These are phyloP conservation scores for Lentinula detonsa DNA, from an alignment of 768 basidiomycete species.

Conservation along the genomic window DNA sequence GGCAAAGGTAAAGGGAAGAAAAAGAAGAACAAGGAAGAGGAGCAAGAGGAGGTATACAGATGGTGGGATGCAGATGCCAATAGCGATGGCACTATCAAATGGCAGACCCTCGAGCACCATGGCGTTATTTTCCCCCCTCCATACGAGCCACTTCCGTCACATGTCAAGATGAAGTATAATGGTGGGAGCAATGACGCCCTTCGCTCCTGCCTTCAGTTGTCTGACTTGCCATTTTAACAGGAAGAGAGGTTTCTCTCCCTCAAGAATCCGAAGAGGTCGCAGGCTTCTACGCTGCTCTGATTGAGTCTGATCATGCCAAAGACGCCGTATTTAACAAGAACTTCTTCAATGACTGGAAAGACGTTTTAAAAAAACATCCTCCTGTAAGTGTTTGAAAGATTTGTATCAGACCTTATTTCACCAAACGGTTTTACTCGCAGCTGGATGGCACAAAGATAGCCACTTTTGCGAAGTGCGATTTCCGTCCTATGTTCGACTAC, in stretches of 20 bases:
- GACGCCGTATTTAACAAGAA: slow-evolving; percentile 89
- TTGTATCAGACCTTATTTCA: not conserved
- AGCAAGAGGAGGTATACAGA: slow-evolving; percentile 67
- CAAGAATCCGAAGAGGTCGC: slow-evolving; percentile 94
- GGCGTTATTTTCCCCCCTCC: slow-evolving; percentile 96
- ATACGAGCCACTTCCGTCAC: slow-evolving; percentile 76
- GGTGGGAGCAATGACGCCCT: slow-evolving; percentile 40
- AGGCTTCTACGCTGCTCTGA: slow-evolving; percentile 88
- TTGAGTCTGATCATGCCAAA: slow-evolving; percentile 89
- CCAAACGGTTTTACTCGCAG: slow-evolving; percentile 25
- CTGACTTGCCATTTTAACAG: slow-evolving; percentile 30
- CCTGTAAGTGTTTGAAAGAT: slow-evolving; percentile 54
- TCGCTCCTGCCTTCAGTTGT: not conserved
- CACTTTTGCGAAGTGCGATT: slow-evolving; percentile 81
- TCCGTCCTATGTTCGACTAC: slow-evolving; percentile 89
- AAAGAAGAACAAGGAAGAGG: slow-evolving; percentile 58
- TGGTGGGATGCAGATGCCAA: slow-evolving; percentile 86
- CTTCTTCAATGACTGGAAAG: slow-evolving; percentile 90
- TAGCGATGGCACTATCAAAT: slow-evolving; percentile 77
- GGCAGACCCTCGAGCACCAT: slow-evolving; percentile 92
- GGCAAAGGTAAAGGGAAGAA: slow-evolving; percentile 36
- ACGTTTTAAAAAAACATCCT: slow-evolving; percentile 71
- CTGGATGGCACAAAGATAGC: slow-evolving; percentile 70
- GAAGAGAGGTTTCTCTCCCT: slow-evolving; percentile 72
- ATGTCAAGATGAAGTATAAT: slow-evolving; percentile 93